phyloP scores from a whole-genome alignment of 768 basidiomycete species.

The Leucocoprinus sp. region DNA sequence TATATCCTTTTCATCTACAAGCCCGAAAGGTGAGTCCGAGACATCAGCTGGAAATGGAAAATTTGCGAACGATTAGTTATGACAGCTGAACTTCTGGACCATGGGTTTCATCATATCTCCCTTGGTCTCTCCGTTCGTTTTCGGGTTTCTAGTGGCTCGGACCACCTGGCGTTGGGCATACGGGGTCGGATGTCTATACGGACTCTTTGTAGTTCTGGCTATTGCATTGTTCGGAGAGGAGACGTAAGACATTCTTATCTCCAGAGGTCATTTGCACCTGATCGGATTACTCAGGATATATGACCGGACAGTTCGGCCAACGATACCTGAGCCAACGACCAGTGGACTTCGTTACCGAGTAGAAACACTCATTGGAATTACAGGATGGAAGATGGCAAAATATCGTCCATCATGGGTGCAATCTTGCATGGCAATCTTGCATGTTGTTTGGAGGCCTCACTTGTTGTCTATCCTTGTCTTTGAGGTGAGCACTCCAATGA shows the following conservation, averaged over 20 bases:
- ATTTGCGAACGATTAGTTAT: background rate
- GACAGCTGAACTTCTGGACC: conserved; percentile 47
- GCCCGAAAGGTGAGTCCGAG: conserved; percentile 45
- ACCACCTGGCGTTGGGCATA: conserved; percentile 61
- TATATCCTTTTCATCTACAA: conserved; percentile 66
- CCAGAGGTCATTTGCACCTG: conserved; percentile 35
- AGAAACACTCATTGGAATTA: conserved; percentile 45
- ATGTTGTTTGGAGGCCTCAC: conserved; percentile 53
- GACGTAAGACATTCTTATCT: conserved; percentile 35
- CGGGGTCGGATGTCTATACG: conserved; percentile 58
- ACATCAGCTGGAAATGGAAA: background rate
- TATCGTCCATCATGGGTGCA: conserved; percentile 1
- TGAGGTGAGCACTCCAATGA: conserved; percentile 29
- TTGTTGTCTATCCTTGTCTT: conserved; percentile 36
- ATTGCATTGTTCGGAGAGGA: conserved; percentile 59
- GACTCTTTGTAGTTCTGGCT: conserved; percentile 42
- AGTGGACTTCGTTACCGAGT: conserved; percentile 36
- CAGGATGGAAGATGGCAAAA: conserved; percentile 39
- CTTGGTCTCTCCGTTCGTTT: conserved; percentile 55
- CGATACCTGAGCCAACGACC: conserved; percentile 27
- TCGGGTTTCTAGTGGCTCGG: conserved; percentile 60
- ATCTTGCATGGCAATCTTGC: conserved; percentile 20
- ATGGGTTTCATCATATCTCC: conserved; percentile 59
- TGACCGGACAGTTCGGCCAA: conserved; percentile 39
- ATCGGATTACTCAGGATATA: conserved; percentile 39